Base-by-base conservation (phyloP, 2,329 filamentous ascomycete species). In the Aureobasidium sp. region DNA sequence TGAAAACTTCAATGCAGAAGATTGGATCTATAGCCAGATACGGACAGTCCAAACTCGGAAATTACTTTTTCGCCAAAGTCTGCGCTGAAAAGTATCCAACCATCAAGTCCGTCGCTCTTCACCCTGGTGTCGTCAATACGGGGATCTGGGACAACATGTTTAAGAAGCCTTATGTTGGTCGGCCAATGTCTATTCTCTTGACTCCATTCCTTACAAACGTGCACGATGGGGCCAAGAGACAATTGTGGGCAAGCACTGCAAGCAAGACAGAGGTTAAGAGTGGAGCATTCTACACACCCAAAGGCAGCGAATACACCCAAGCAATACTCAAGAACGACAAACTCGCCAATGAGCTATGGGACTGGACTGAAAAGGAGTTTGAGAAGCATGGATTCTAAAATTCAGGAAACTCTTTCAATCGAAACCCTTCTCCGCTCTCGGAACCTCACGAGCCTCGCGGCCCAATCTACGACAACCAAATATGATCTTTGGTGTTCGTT, bases 31-130 rank as follows among this genome's bases (percentile, higher is more conserved):
- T 73, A 70, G 63, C 64, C 5, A 70, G 74, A 15, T 79, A 78
- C 65, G 79, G 76, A 0, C 76, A 80, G 64, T 75, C 73, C 51
- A 82, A 82, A 66, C 69, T 82, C 2, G 80, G 81, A 0, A 78
- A 80, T 63, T 66, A 81, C 5, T 69, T 80, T 2, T 79, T 76
- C 66, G 71, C 76, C 3, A 67, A 69, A 9, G 73, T 77, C 55
- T 67, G 82, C 3, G 73, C 77, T 1, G 65, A 69, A 37, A 72
- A 70, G 12, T 74, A 79, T 55, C 73, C 76, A 0, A 63, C 67
- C 8, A 71, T 80, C 26, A 72, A 69, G 0, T 67, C 69, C 8
- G 70, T 77, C 3, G 66, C 74, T 0, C 63, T 80, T 1, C 74
- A 79, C 61, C 79, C 78, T 0, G 78, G 77, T 2, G 68, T 75